These are phyloP conservation scores for Epichloe uncinata DNA, from an alignment of 2,329 filamentous ascomycete species.

Conservation along the genomic window DNA sequence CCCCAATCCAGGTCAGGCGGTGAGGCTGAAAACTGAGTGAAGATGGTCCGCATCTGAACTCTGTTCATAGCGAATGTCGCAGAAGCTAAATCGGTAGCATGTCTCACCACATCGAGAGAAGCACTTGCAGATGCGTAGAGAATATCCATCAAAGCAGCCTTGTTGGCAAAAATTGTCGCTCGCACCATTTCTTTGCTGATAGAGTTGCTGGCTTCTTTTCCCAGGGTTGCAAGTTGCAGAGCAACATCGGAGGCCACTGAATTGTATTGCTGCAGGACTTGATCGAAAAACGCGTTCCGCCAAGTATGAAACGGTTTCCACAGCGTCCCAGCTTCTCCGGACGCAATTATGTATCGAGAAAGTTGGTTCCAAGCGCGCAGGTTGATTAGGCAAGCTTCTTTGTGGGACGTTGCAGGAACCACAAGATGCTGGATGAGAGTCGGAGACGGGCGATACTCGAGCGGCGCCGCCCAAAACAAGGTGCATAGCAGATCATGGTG, in stretches of 20 bases:
- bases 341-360: constrained; percentile 42
- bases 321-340: constrained; percentile 30
- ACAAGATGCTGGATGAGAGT: constrained; percentile 47
- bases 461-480: constrained; percentile 50
- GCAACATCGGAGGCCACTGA: constrained; percentile 43
- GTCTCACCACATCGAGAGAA: constrained; percentile 37
- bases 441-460: constrained; percentile 37
- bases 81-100: constrained; percentile 30
- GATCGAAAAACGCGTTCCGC: constrained; percentile 44
- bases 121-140: constrained; percentile 33
- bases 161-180: constrained; percentile 38
- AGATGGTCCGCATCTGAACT: constrained; percentile 37
- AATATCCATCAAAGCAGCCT: constrained; percentile 38
- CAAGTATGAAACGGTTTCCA: constrained; percentile 34
- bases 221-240: constrained; percentile 37
- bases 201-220: constrained; percentile 29
- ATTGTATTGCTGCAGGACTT: constrained; percentile 43
- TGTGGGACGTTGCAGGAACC: constrained; percentile 45
- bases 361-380: constrained; percentile 50
- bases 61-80: constrained; percentile 37
- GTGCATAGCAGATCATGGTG: constrained; percentile 56
- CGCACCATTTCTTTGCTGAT: constrained; percentile 33
- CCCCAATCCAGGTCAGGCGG: constrained; percentile 34
- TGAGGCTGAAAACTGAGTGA: constrained; percentile 31
- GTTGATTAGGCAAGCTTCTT: constrained; percentile 52